These are phyloP conservation scores for Metschnikowia orientalis DNA, from an alignment of 805 yeast species.

Conservation along the genomic window DNA sequence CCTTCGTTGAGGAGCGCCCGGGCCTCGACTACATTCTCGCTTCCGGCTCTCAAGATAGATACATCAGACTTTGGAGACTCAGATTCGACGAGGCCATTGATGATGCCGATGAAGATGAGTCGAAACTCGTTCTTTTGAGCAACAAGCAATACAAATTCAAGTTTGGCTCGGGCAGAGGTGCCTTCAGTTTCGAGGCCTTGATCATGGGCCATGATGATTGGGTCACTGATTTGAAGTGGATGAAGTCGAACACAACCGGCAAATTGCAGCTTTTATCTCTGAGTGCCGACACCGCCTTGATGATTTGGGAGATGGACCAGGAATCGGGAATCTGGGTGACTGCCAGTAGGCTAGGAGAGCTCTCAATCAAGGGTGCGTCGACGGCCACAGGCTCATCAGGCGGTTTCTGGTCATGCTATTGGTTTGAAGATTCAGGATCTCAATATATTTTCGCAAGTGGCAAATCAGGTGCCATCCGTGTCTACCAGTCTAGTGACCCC, in stretches of 20 bases:
- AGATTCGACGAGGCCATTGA: constrained; percentile 52
- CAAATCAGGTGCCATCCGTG: constrained; percentile 88
- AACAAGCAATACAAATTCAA: constrained; percentile 69
- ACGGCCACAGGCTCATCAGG: constrained; percentile 95
- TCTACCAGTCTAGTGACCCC: constrained; percentile 47
- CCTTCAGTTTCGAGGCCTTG: constrained; percentile 82
- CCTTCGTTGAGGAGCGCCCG: constrained; percentile 47
- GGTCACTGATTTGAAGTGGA: constrained; percentile 86
- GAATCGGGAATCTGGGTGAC: constrained; percentile 90
- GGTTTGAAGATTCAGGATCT: constrained; percentile 47
- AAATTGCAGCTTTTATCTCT: constrained; percentile 67
- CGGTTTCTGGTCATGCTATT: constrained; percentile 59
- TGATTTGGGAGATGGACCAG: constrained; percentile 89
- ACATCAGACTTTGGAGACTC: constrained; percentile 85
- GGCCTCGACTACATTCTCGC: constrained; percentile 65
- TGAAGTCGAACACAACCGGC: constrained; percentile 34
- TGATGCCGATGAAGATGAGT: constrained; percentile 50
- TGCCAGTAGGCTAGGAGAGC: constrained; percentile 76
- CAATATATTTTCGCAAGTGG: constrained; percentile 72
- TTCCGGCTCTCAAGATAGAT: constrained; percentile 88
- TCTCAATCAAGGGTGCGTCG: constrained; percentile 93
- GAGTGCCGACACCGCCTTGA: constrained; percentile 88
- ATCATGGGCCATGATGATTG: constrained; percentile 98
- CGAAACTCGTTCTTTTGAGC: constrained; percentile 51
- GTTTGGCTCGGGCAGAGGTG: constrained; percentile 34